Evolutionary conservation across 1,284 basidiomycete species (phyloP).

Genomic region (Sanghuangporus sanghuang): DNA sequence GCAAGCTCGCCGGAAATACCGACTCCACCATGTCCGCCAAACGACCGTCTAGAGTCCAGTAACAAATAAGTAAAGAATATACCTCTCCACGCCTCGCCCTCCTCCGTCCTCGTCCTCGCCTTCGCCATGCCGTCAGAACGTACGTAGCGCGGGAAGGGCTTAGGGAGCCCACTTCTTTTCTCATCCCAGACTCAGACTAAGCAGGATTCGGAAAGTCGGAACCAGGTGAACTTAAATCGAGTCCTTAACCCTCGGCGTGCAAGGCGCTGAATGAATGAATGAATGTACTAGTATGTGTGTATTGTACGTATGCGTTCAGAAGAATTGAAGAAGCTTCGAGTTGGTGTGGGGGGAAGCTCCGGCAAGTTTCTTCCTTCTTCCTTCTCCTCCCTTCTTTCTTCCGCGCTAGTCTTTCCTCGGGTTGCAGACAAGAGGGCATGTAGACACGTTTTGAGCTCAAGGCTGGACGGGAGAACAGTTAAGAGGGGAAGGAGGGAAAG

Average conservation of each 20-base stretch:
- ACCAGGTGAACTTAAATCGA: neutral
- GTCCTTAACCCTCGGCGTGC: neutral
- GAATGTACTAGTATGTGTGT: no score
- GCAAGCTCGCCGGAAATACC: no score
- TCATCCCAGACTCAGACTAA: neutral
- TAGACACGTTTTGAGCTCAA: neutral
- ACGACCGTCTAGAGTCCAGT: no score
- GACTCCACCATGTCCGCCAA: no score
- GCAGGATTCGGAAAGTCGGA: neutral
- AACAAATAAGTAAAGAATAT: no score
- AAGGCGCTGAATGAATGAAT: neutral
- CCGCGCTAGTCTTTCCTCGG: neutral
- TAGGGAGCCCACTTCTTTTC: neutral
- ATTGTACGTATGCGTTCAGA: neutral
- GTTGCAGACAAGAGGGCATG: neutral
- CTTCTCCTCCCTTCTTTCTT: neutral
- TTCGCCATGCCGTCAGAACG: no score
- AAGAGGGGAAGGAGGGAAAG: neutral
- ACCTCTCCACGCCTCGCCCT: no score
- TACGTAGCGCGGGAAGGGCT: no score
- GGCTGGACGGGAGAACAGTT: neutral
- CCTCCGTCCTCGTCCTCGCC: no score
- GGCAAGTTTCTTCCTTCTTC: neutral
- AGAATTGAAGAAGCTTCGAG: neutral
- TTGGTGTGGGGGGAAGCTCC: neutral